Evolutionary conservation across 495 filamentous ascomycete genomes (phyloP).

Genomic region (Penicillium macrosclerotiorum): DNA sequence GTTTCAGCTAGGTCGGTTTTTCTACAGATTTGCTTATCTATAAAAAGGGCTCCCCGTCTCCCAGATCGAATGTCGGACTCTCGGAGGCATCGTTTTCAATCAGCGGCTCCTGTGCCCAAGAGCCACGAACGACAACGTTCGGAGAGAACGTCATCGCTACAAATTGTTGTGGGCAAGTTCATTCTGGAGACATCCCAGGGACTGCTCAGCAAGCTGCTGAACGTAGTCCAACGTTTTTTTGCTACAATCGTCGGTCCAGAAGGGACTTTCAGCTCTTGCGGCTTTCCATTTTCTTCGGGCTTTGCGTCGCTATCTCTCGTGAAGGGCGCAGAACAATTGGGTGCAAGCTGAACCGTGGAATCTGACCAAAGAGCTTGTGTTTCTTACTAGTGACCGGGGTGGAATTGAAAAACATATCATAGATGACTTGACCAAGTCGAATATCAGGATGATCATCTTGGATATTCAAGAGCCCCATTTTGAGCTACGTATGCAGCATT

Average conservation of each 20-base stretch:
- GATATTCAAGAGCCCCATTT: conserved; percentile 53
- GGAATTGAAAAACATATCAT: conserved; percentile 63
- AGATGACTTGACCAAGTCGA: conserved; percentile 49
- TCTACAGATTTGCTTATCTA: no score
- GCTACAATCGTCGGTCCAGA: neutral
- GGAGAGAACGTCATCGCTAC: no score
- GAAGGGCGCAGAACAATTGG: conserved; percentile 1
- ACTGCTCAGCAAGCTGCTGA: no score
- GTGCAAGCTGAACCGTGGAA: conserved; percentile 3
- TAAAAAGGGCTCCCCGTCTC: no score
- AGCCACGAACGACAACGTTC: no score
- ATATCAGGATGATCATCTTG: conserved; percentile 57
- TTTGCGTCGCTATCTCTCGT: conserved; percentile 4
- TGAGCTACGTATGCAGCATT: conserved; percentile 3
- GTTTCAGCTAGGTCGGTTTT: no score
- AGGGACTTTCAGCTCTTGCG: neutral
- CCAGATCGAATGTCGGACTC: no score
- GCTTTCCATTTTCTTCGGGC: neutral
- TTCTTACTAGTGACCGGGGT: conserved; percentile 62
- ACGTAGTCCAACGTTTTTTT: no score
- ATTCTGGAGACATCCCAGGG: no score
- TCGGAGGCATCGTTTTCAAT: no score
- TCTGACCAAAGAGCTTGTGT: conserved; percentile 49
- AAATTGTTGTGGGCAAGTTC: no score
- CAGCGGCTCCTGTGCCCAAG: no score